Base-by-base conservation (phyloP, 2,329 filamentous ascomycete genomes). In the Colletotrichum karsti region DNA sequence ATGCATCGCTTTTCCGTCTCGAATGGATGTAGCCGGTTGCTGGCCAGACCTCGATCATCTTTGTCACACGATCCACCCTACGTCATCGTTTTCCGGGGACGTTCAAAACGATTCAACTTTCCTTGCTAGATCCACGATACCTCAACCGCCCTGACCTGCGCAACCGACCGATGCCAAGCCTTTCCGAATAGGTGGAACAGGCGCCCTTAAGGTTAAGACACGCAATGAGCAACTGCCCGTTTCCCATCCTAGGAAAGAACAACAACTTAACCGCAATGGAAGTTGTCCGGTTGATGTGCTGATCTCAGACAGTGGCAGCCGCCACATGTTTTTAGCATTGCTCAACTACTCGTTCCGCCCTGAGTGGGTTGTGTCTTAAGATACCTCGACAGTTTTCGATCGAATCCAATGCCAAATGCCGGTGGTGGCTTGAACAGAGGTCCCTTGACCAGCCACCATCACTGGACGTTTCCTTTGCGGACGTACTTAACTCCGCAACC, bases 141-240 rank as follows among this genome's bases (percentile, higher is more conserved):
- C 42, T 63, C 37, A n/a, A 2, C 22, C 13, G 18, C 9, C 42
- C 56, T 22, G 9, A 2, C n/a, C 13, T 18, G 28, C 18, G 26
- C 13, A n/a, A 26, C 33, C 30, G 42, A 64, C 54, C 44, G 37
- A 26, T 67, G 53, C 64, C 64, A 64, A 64, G 64, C 28, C 24
- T 28, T 54, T 51, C 53, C 64, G 24, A 41, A 54, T 18, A n/a
- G 10, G 44, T 48, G 46, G 44, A 30, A 46, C 30, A 26, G 64
- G 44, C 60, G 46, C 46, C 22, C 46, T 67, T 67, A 64, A 30
- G 35, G 53, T 64, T 67, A 18, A 67, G 53, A 64, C 57, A 66
- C 8, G 39, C 24, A 3, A 37, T 46, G 41, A 42, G 59, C 22
- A 4, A 42, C 18, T 37, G 26, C 28, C 56, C 10, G 57, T 67